Evolutionary conservation across 1,139 yeast genomes (phyloP).

Genomic region (Dujonia santamariae): DNA sequence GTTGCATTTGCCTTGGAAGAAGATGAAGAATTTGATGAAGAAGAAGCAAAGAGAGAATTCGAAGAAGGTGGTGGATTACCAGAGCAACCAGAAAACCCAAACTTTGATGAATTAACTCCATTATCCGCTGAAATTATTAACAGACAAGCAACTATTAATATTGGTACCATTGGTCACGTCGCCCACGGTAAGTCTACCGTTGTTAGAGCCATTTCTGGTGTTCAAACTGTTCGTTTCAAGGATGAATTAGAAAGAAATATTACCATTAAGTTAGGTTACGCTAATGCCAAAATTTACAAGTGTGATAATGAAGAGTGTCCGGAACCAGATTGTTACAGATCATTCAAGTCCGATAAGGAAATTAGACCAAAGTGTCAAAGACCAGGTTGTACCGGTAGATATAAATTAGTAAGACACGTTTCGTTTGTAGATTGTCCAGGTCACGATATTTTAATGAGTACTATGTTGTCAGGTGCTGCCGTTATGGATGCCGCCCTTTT

Average conservation of each 20-base stretch:
- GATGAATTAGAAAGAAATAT: conserved; percentile 98
- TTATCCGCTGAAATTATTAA: conserved; percentile 92
- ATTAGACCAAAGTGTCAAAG: conserved; percentile 88
- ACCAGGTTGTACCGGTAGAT: conserved; percentile 81
- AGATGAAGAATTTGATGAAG: conserved; percentile 56
- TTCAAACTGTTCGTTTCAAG: conserved; percentile 97
- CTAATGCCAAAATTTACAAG: conserved; percentile 96
- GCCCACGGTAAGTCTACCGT: conserved; percentile 99
- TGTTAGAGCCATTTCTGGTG: conserved; percentile 98
- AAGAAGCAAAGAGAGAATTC: conserved; percentile 71
- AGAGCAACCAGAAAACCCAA: conserved; percentile 90
- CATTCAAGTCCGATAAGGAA: conserved; percentile 93
- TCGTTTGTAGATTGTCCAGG: conserved; percentile 99
- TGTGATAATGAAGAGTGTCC: conserved; percentile 86
- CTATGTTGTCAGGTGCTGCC: conserved; percentile 99
- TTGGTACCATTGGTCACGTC: conserved; percentile 99
- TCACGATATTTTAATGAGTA: conserved; percentile 99
- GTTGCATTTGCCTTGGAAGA: conserved; percentile 81
- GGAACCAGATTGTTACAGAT: conserved; percentile 92
- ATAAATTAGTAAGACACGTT: conserved; percentile 89
- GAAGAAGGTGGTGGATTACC: conserved; percentile 99
- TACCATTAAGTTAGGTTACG: conserved; percentile 97
- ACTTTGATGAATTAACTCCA: conserved; percentile 75
- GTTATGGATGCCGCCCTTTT: conserved; percentile 99
- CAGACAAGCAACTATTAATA: conserved; percentile 98